phyloP scores from a whole-genome alignment of 768 basidiomycete genomes.

The Crepidotus variabilis region DNA sequence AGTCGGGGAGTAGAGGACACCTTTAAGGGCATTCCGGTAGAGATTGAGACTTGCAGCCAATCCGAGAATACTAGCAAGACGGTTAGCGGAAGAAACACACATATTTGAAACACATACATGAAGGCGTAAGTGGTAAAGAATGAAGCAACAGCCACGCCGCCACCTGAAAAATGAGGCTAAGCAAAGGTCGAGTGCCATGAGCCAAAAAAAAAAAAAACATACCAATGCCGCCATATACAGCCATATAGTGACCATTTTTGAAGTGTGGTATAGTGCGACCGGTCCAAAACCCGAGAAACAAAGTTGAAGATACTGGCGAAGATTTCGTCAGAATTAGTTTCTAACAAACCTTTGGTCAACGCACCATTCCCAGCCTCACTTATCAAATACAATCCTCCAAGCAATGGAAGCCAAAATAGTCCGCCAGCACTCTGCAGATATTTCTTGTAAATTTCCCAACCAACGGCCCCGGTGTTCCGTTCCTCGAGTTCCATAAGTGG shows the following conservation, averaged over 20 bases:
- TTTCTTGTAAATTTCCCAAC: constrained; percentile 42
- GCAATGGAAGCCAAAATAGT: constrained; percentile 42
- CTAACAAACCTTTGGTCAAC: constrained; percentile 1
- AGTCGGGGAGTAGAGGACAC: constrained; percentile 56
- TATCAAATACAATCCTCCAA: constrained; percentile 40
- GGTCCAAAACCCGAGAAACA: constrained; percentile 78
- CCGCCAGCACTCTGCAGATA: constrained; percentile 48
- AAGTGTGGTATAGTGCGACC: constrained; percentile 50
- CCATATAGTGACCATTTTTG: constrained; percentile 66
- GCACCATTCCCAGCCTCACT: constrained; percentile 49
- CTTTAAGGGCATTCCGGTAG: constrained; percentile 51
- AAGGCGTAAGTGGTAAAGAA: constrained; percentile 48
- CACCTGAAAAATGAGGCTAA: background rate
- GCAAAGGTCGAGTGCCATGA: background rate
- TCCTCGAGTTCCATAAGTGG: constrained; percentile 53
- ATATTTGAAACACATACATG: constrained; percentile 31
- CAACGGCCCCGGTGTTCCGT: constrained; percentile 49
- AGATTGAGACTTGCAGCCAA: constrained; percentile 42
- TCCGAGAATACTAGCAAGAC: constrained; percentile 27
- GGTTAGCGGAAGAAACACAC: background rate
- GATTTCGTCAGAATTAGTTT: background rate
- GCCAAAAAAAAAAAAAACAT: constrained; percentile 2
- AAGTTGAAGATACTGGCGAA: constrained; percentile 50
- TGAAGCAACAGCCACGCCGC: constrained; percentile 44
- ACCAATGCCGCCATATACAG: constrained; percentile 45